Evolutionary conservation across 768 basidiomycete genomes (phyloP).

Genomic region (Mycena belliarum): DNA sequence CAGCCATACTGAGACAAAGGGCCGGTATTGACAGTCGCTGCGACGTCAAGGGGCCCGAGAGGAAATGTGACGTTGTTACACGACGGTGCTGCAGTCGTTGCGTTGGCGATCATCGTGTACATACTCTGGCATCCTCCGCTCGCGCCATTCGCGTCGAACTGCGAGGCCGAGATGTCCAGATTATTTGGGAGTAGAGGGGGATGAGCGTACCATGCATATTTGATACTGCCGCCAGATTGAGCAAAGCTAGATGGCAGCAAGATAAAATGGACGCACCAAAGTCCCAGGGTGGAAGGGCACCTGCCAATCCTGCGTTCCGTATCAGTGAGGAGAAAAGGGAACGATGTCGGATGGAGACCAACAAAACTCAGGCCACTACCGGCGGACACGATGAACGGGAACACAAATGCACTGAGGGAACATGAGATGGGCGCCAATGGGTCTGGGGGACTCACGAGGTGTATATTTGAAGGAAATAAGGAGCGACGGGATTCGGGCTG

Average conservation of each 20-base stretch:
- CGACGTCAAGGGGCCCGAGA: conserved; percentile 43
- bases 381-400: conserved; percentile 53
- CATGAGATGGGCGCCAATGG: background rate
- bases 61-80: conserved; percentile 56
- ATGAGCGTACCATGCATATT: conserved; percentile 61
- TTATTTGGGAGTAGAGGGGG: conserved; percentile 29
- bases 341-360: conserved; percentile 25
- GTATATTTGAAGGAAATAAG: conserved; percentile 62
- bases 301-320: conserved; percentile 49
- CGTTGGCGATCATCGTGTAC: conserved; percentile 55
- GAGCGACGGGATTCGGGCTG: conserved; percentile 56
- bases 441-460: conserved; percentile 48
- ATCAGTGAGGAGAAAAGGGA: background rate
- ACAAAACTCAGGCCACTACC: conserved; percentile 51
- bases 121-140: conserved; percentile 63
- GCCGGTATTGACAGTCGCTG: conserved; percentile 45
- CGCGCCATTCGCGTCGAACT: conserved; percentile 57
- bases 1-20: conserved; percentile 62
- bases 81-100: conserved; percentile 33
- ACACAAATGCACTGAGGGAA: conserved; percentile 41
- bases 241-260: background rate
- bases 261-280: conserved; percentile 36
- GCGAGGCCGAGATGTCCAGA: no score
- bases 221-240: conserved; percentile 45
- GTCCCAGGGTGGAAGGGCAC: conserved; percentile 64